phyloP scores from a whole-genome alignment of 306 rosid species.

The Gastrolobium bilobum region DNA sequence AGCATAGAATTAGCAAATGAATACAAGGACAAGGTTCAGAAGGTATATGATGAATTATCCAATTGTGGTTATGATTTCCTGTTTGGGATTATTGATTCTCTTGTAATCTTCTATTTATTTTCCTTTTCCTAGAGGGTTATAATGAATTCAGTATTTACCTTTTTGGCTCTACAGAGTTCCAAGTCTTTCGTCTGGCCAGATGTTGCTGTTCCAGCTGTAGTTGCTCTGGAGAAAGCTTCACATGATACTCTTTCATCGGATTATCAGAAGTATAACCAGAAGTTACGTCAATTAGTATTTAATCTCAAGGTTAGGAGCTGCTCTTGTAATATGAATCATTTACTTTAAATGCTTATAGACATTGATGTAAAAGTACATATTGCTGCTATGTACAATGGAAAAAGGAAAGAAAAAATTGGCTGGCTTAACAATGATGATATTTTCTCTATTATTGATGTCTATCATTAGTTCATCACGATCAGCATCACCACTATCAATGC shows the following conservation, averaged over 20 bases:
- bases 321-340: slow-evolving; percentile 17
- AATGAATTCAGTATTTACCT: slow-evolving; percentile 37
- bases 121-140: slow-evolving; percentile 35
- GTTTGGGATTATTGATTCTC: slow-evolving; percentile 27
- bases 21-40: slow-evolving; percentile 58
- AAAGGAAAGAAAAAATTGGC: slow-evolving; percentile 1
- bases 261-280: slow-evolving; percentile 87
- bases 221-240: slow-evolving; percentile 86
- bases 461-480: neutral
- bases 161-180: slow-evolving; percentile 59
- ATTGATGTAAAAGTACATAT: slow-evolving; percentile 15
- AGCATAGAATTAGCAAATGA: slow-evolving; percentile 51
- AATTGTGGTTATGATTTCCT: slow-evolving; percentile 31
- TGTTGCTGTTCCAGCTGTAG: slow-evolving; percentile 79
- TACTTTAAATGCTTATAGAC: slow-evolving; percentile 16
- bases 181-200: slow-evolving; percentile 87
- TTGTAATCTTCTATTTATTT: slow-evolving; percentile 18
- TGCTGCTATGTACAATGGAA: slow-evolving; percentile 10
- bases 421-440: slow-evolving; percentile 13
- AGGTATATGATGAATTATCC: slow-evolving; percentile 61
- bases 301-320: slow-evolving; percentile 80
- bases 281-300: slow-evolving; percentile 75
- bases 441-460: neutral
- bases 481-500: neutral
- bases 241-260: slow-evolving; percentile 74